A percentile compares a stretch with the other conserved stretches of the same genome.
Evolutionary conservation across 73 alveolate species (phyloP).

Genomic region (Urostyla sp.): DNA sequence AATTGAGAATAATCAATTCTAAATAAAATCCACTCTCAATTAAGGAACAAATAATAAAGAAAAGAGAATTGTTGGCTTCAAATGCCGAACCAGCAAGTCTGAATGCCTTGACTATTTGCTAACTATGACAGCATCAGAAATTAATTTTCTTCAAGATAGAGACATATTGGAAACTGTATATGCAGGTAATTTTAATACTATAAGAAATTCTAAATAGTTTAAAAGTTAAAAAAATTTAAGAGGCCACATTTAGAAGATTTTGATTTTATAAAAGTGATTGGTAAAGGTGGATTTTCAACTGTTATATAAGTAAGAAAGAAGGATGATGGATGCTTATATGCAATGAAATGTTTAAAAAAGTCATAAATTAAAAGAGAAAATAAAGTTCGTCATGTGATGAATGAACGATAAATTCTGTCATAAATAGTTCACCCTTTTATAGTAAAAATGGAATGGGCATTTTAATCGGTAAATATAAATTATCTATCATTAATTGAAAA

Average conservation of each 20-base stretch:
- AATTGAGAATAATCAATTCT: slow-evolving; percentile 1
- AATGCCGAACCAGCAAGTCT: too few species aligned
- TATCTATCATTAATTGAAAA: not conserved
- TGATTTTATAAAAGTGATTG: slow-evolving; percentile 48
- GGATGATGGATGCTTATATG: slow-evolving; percentile 41
- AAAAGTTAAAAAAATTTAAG: too few species aligned
- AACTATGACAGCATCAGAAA: too few species aligned
- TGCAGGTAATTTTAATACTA: too few species aligned
- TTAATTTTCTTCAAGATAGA: too few species aligned
- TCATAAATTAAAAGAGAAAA: slow-evolving; percentile 35
- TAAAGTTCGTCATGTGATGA: slow-evolving; percentile 50
- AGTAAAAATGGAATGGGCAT: slow-evolving; percentile 86
- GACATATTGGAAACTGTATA: too few species aligned
- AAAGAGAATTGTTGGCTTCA: too few species aligned
- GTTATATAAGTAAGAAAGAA: slow-evolving; percentile 46
- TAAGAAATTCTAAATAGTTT: too few species aligned
- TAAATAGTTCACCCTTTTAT: slow-evolving; percentile 73
- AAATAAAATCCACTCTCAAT: slow-evolving; percentile 5
- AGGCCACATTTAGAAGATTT: slow-evolving; percentile 30
- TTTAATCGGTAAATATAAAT: slow-evolving; percentile 60
- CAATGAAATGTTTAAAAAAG: slow-evolving; percentile 49
- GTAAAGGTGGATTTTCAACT: slow-evolving; percentile 63
- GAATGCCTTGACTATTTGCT: slow-evolving; percentile 30
- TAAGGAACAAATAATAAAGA: slow-evolving; percentile 24
- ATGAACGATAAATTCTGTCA: slow-evolving; percentile 30